Base-by-base conservation (phyloP, 495 filamentous ascomycete species). In the Neurospora sp. region DNA sequence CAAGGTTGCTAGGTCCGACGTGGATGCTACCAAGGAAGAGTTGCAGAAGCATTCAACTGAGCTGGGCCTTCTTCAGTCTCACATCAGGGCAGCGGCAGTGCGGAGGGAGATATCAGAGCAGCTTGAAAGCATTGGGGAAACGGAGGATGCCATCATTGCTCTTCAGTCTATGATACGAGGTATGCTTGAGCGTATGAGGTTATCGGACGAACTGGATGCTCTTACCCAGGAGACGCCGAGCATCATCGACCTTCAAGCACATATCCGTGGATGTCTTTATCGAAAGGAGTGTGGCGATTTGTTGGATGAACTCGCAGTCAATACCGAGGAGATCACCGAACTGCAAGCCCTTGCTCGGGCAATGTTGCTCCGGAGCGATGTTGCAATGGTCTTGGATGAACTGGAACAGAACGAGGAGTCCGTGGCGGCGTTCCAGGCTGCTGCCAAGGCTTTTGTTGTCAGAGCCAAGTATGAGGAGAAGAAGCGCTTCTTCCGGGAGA, bases 401-500 rank as follows among this genome's bases (percentile, higher is more conserved):
- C 87, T 99, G 1, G 93, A 97, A 39, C 90, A 90, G 42, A 87
- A 95, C 71, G 96, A 98, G 77, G 90, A 92, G 40, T 79, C 83
- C 2, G 85, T 97, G 71, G 83, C 87, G 40, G 91, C 90, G 38
- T 78, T 97, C 6, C 96, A 99, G 79, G 86, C 94, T 12, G 85
- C 87, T 6, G 88, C 90, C 6, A 88, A 93, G 76, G 96, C 91
- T 35, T 88, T 86, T 73, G 75, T 97, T 14, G 87, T 98, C 70
- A 87, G 95, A 59, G 85, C 82, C 35, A 86, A 85, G 40, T 99
- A 97, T 76, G 89, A 87, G 53, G 93, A 94, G 76, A 96, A 97
- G 84, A 89, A 92, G 74, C 90, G 88, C 14, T 94, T 93, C 82
- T 99, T 94, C 83, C 89, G 91, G 70, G 90, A 95, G 81, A 99